Evolutionary conservation across 345 rosid species (phyloP).

Genomic region (Linum usitatissimum): DNA sequence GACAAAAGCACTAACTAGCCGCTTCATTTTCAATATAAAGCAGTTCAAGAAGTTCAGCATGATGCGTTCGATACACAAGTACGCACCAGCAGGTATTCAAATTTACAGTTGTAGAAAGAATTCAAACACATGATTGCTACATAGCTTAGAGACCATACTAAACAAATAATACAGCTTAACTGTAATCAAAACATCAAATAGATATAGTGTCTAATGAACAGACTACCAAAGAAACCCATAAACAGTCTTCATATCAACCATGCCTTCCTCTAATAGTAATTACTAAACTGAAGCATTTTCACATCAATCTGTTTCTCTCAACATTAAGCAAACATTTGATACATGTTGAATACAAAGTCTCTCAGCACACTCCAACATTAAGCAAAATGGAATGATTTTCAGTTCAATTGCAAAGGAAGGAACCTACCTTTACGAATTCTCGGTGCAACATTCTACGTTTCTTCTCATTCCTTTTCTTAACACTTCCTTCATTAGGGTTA

Average conservation of each 20-base stretch:
- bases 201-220: no score
- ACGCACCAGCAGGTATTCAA: no score
- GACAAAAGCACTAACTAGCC: not conserved
- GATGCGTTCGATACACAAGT: no score
- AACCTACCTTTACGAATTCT: slow-evolving; percentile 51
- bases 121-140: not conserved
- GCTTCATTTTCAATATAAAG: no score
- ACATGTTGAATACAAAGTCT: no score
- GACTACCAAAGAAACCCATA: not conserved
- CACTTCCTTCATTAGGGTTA: slow-evolving; percentile 73
- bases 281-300: not conserved
- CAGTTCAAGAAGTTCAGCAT: not conserved
- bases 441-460: slow-evolving; percentile 58
- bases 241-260: not conserved
- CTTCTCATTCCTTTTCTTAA: slow-evolving; percentile 68
- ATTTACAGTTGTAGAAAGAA: no score
- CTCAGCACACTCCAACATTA: no score
- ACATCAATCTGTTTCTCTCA: not conserved
- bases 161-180: not conserved
- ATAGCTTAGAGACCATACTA: not conserved
- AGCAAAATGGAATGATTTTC: not conserved
- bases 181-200: not conserved
- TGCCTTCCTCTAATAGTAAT: not conserved
- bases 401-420: not conserved
- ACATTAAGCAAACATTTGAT: no score